Base-by-base conservation (phyloP, 352 stramenopile species). In the Pythium apleroticum region DNA sequence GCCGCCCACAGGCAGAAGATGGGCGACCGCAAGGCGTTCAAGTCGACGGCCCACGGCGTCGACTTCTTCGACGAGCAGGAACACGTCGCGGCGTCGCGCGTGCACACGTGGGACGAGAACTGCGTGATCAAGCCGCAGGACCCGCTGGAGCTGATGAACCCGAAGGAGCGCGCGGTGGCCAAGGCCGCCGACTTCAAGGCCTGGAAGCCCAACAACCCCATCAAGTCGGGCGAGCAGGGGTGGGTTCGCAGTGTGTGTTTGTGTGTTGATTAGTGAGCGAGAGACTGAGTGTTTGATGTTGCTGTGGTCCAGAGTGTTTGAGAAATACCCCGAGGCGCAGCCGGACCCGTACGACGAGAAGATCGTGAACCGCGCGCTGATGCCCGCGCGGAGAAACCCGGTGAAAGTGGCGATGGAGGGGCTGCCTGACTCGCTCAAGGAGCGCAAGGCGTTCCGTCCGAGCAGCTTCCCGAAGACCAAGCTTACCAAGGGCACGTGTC, bases 41-140 rank as follows among this genome's bases (percentile, higher is more conserved):
- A 91, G 65, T 88, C 80, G 3, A 89, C 80, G 15, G 72, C 84
- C 1, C 69, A 78, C 19, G 75, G 76, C 17, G 77, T 93, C 19
- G 76, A 89, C 65, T 91, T 73, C 57, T 93, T 93, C 52, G 84
- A 93, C 60, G 78, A 72, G 19, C 83, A 91, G 22, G 84, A 93
- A 56, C 84, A 90, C 68, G 75, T 89, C 37, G 78, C 81, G 10
- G 84, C 81, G 2, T 82, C 78, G 6, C 68, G 69, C 0, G 64
- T 90, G 10, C 73, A 86, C 58, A 79, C 80, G 35, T 93, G 84
- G 81, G 84, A 91, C 64, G 84, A 89, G 27, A 69, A 83, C 30
- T 93, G 84, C 63, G 64, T 81, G 30, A 76, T 79, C 33, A 86
- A 86, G 46, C 75, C 75, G 0, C 78, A 75, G 17, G 81, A 78